Evolutionary conservation across 2,329 filamentous ascomycete species (phyloP), one percentile per base, ranked within the genome.

Genomic region (Epichloe elymi): DNA sequence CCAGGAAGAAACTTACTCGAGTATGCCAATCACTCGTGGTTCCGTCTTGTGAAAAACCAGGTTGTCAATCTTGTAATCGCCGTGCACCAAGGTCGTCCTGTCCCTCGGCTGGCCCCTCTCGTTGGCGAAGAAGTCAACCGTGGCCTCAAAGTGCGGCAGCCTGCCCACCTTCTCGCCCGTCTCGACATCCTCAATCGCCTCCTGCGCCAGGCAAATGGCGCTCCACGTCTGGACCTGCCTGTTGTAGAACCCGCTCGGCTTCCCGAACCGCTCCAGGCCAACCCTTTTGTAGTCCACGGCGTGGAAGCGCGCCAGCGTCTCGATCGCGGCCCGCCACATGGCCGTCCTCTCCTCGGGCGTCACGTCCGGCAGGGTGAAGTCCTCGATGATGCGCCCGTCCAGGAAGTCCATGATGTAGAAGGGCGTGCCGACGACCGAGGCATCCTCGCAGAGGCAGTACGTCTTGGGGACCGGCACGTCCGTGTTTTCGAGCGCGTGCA

Each of bases 381-480:
- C 88, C 62, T 91, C 87, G 63, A 97, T 88, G 69, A 96, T 95
- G 61, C 93, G 83, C 19, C 93, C 93, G 63, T 95, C 86, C 54
- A 97, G 75, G 65, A 93, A 97, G 65, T 88, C 83, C 93, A 98
- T 97, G 63, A 97, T 83, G 71, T 98, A 97, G 68, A 97, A 98
- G 5, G 89, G 80, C 7, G 90, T 97, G 51, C 90, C 93, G 56
- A 97, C 75, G 38, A 97, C 75, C 52, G 68, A 70, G 40, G 75
- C 72, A 69, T 97, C 90, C 67, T 94, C 85, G 70, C 93, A 98
- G 17, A 97, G 78, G 61, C 83, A 85, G 66, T 88, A 85, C 11
- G 88, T 80, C 65, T 79, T 83, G 4, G 93, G 93, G 0, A 95
- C 88, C 0, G 90, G 87, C 8, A 97, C 89, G 63, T 87, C 82